phyloP scores from a whole-genome alignment of 75 land plant genomes.

The Selaginella tamariscina region DNA sequence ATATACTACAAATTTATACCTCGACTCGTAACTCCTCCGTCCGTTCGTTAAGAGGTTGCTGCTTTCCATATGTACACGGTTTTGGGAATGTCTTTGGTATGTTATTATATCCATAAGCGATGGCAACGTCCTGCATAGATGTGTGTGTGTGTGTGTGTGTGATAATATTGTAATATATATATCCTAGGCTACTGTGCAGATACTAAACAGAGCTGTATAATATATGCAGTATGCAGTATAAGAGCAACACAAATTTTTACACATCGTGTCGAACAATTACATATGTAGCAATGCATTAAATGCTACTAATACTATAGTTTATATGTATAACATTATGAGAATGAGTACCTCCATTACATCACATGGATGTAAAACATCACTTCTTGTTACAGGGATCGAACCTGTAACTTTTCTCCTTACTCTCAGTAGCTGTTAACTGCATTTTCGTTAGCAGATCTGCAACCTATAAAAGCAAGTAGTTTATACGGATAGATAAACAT shows the following conservation, averaged over 20 bases:
- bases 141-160: neutral
- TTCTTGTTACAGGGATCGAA: constrained; percentile 92
- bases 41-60: constrained; percentile 51
- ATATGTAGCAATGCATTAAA: too few relatives aligned
- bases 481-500: neutral
- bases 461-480: constrained; percentile 31
- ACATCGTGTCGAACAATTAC: too few relatives aligned
- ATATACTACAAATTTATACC: constrained; percentile 41
- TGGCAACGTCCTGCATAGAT: constrained; percentile 72
- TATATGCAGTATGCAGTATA: too few relatives aligned
- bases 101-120: constrained; percentile 84
- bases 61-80: constrained; percentile 43
- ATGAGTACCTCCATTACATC: constrained; percentile 83
- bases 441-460: constrained; percentile 52
- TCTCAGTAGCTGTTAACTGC: constrained; percentile 59
- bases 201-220: too few relatives aligned
- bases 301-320: too few relatives aligned
- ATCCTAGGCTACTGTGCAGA: too few relatives aligned
- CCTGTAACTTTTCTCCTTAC: constrained; percentile 20
- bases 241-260: too few relatives aligned
- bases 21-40: constrained; percentile 59
- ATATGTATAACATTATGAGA: too few relatives aligned
- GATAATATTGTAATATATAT: too few relatives aligned
- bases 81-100: constrained; percentile 50
- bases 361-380: constrained; percentile 86